Conservation (phyloP, 1,284 basidiomycete genomes). For the Moniliophthora roreri region DNA sequence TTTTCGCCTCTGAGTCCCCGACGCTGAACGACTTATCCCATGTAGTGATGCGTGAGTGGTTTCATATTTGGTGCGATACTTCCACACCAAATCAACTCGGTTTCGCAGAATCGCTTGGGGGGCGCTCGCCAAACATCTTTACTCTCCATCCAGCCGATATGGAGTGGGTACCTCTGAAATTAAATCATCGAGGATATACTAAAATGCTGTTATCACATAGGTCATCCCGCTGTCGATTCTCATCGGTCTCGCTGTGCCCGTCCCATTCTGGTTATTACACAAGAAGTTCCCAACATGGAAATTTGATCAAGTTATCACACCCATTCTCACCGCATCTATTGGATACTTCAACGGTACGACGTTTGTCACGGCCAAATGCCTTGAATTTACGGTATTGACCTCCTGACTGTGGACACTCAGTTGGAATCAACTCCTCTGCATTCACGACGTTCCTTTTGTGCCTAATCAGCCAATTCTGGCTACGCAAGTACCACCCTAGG, state of each 20-base stretch:
- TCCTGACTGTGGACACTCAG: slow-evolving; percentile 5
- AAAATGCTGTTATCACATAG: slow-evolving; percentile 9
- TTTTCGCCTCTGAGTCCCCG: background rate
- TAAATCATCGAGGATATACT: slow-evolving; percentile 12
- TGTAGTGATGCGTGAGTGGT: slow-evolving; percentile 15
- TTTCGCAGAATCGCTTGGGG: slow-evolving; percentile 50
- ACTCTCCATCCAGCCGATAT: slow-evolving; percentile 46
- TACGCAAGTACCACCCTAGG: slow-evolving; percentile 34
- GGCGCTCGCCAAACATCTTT: slow-evolving; percentile 53
- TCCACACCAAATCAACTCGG: background rate
- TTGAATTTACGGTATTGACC: background rate
- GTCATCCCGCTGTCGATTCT: slow-evolving; percentile 56
- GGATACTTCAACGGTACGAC: slow-evolving; percentile 12
- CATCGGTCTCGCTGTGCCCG: slow-evolving; percentile 49
- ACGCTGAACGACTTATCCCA: background rate
- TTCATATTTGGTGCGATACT: background rate
- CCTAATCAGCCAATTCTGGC: slow-evolving; percentile 33
- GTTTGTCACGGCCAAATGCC: background rate
- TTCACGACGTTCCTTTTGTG: slow-evolving; percentile 51
- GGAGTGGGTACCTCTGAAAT: slow-evolving; percentile 27
- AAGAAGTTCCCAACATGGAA: slow-evolving; percentile 44
- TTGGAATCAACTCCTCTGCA: slow-evolving; percentile 56
- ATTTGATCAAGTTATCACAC: slow-evolving; percentile 48
- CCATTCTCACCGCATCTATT: slow-evolving; percentile 40
- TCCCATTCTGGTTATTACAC: slow-evolving; percentile 56